Evolutionary conservation across 495 filamentous ascomycete species (phyloP).

Genomic region (Rusavskia elegans): DNA sequence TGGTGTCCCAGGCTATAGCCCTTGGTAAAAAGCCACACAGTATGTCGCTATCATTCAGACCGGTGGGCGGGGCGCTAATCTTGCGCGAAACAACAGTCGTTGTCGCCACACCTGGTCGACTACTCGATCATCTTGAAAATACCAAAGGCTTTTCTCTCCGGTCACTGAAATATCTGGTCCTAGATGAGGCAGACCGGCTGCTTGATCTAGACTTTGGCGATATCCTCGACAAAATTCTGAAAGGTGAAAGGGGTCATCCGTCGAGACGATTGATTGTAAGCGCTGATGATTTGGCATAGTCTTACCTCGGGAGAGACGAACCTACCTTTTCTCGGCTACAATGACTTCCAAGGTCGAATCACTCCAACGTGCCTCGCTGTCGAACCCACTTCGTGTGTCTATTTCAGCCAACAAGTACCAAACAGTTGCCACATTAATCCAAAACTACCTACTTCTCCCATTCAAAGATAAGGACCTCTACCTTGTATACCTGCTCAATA

Average conservation of each 20-base stretch:
- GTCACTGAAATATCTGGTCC: conserved; percentile 67
- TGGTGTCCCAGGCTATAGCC: conserved; percentile 76
- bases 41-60: conserved; percentile 33
- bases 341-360: conserved; percentile 86
- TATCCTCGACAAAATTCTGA: conserved; percentile 81
- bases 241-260: conserved; percentile 14
- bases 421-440: conserved; percentile 70
- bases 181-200: conserved; percentile 89
- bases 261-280: background rate
- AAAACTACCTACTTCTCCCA: conserved; percentile 72
- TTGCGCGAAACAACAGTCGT: conserved; percentile 28
- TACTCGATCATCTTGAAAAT: conserved; percentile 90
- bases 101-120: conserved; percentile 69
- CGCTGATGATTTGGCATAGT: conserved; percentile 20
- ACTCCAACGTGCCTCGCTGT: conserved; percentile 73
- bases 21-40: conserved; percentile 77
- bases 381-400: conserved; percentile 60
- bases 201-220: conserved; percentile 92
- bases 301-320: conserved; percentile 61
- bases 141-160: conserved; percentile 86
- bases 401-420: conserved; percentile 68
- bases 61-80: conserved; percentile 23
- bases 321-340: conserved; percentile 88
- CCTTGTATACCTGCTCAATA: conserved; percentile 65
- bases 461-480: conserved; percentile 86